Percentiles rank a stretch among this genome's conserved stretches.
Conservation (phyloP, 306 rosid species). For the Acmispon strigosus region DNA sequence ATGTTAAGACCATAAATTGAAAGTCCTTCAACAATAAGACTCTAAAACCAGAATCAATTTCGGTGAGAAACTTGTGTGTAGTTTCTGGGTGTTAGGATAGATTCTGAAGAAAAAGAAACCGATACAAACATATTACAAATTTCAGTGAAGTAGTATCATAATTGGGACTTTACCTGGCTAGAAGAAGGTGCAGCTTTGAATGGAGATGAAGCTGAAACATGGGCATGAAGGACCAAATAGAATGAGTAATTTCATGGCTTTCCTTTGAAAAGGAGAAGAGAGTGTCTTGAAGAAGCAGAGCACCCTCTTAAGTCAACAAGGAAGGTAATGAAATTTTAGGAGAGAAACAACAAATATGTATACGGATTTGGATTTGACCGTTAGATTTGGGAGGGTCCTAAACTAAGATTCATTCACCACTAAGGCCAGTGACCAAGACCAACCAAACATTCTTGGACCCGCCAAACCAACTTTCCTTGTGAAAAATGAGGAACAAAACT, state of each 20-base stretch:
- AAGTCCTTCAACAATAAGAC: too few relatives aligned
- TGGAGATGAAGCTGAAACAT: conserved; percentile 35
- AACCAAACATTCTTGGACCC: conserved; percentile 17
- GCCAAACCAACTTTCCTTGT: conserved; percentile 9
- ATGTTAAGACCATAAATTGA: not conserved
- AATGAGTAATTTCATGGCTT: too few relatives aligned
- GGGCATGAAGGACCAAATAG: conserved; percentile 38
- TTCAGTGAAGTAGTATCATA: not conserved
- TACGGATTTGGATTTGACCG: not conserved
- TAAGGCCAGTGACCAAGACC: not conserved
- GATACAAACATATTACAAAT: not conserved
- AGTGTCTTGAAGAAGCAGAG: not conserved
- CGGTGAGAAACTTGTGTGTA: too few relatives aligned
- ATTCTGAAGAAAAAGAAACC: too few relatives aligned
- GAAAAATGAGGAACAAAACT: too few relatives aligned
- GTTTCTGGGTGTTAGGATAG: too few relatives aligned
- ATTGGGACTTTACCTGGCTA: conserved; percentile 30
- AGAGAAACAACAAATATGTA: not conserved
- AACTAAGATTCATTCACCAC: not conserved
- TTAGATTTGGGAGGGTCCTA: not conserved
- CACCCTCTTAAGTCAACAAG: not conserved
- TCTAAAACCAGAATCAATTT: too few relatives aligned
- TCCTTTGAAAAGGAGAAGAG: too few relatives aligned
- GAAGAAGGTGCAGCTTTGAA: too few relatives aligned
- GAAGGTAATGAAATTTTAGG: too few relatives aligned